Evolutionary conservation across 768 basidiomycete genomes (phyloP).

Genomic region (Neoboletus subvelutipes): DNA sequence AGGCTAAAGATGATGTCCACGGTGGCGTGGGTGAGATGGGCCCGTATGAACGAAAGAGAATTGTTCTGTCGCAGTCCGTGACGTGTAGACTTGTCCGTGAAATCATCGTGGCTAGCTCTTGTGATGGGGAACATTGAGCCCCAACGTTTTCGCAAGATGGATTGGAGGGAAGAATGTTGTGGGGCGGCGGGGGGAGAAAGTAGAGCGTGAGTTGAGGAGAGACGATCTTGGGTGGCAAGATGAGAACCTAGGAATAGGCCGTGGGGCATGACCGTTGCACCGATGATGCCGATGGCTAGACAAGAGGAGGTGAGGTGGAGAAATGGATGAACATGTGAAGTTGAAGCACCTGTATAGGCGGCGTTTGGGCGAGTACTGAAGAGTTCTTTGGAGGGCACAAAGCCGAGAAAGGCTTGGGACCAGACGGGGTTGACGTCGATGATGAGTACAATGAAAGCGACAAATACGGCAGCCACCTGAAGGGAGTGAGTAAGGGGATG

Average conservation of each 20-base stretch:
- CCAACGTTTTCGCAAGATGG: background rate
- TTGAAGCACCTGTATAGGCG: slow-evolving; percentile 27
- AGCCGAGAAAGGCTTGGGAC: slow-evolving; percentile 26
- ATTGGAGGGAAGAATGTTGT: background rate
- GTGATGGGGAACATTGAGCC: slow-evolving; percentile 7
- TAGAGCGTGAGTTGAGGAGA: slow-evolving; percentile 42
- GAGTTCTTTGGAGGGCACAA: slow-evolving; percentile 32
- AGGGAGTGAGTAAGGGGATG: no score
- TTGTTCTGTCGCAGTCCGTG: slow-evolving; percentile 33
- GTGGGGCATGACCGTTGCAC: slow-evolving; percentile 63
- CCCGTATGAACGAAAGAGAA: slow-evolving; percentile 6
- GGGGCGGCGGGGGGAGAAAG: slow-evolving; percentile 19
- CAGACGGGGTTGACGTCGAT: no score
- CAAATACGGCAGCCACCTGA: no score
- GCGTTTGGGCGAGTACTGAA: slow-evolving; percentile 30
- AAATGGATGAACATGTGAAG: background rate
- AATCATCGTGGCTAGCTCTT: slow-evolving; percentile 2
- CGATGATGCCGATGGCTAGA: slow-evolving; percentile 40
- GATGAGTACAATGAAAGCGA: no score
- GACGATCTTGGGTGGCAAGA: slow-evolving; percentile 8
- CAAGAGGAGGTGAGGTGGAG: slow-evolving; percentile 16
- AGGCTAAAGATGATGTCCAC: slow-evolving; percentile 33
- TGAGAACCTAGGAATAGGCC: slow-evolving; percentile 49
- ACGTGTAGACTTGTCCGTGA: slow-evolving; percentile 5
- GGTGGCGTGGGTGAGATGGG: slow-evolving; percentile 33